Conservation (phyloP, 805 yeast species). For the Teunomyces panamensis region DNA sequence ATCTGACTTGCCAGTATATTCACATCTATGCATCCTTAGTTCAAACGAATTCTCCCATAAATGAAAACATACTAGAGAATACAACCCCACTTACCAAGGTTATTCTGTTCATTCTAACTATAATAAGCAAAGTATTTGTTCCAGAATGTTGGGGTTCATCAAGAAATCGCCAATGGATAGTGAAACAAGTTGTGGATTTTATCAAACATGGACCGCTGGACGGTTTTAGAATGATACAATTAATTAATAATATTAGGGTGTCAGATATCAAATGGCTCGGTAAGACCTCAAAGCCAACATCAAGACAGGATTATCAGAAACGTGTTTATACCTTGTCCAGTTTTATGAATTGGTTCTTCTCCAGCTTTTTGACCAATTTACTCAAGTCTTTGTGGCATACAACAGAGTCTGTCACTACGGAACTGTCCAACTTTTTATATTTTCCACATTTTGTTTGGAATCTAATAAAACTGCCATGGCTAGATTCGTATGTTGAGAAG, state of each 20-base stretch:
- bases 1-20: conserved; percentile 30
- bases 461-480: conserved; percentile 38
- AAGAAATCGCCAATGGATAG: conserved; percentile 44
- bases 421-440: conserved; percentile 39
- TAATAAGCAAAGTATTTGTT: conserved; percentile 52
- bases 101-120: conserved; percentile 36
- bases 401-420: conserved; percentile 42
- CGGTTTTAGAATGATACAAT: conserved; percentile 23
- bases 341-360: conserved; percentile 61
- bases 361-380: conserved; percentile 42
- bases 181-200: conserved; percentile 32
- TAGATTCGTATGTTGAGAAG: conserved; percentile 37
- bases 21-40: conserved; percentile 19
- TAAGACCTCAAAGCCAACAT: conserved; percentile 19
- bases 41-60: conserved; percentile 5
- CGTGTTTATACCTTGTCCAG: conserved; percentile 33
- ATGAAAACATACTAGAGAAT: conserved; percentile 25
- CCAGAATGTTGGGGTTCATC: conserved; percentile 49
- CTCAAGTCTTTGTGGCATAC: conserved; percentile 61
- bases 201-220: conserved; percentile 40
- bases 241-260: conserved; percentile 36
- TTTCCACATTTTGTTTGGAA: conserved; percentile 64
- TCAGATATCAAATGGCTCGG: conserved; percentile 58
- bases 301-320: conserved; percentile 41
- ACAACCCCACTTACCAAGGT: conserved; percentile 35